phyloP scores from a whole-genome alignment of 2,329 filamentous ascomycete genomes.

The Cadophora sp. region DNA sequence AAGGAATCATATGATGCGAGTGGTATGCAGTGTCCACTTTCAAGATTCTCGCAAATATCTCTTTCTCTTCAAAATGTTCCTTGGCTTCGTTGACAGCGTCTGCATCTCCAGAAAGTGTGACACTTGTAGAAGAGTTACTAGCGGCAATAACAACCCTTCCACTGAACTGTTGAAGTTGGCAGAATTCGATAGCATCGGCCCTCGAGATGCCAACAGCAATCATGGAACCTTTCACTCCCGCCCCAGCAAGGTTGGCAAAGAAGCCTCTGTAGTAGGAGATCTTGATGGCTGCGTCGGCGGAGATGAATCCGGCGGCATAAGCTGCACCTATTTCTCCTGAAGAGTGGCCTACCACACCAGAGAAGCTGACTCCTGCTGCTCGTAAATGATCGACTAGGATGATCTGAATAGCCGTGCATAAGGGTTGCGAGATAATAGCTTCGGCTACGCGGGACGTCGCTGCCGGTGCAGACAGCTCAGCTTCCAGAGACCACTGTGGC shows the following conservation, averaged over 20 bases:
- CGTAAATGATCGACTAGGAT: slow-evolving; percentile 52
- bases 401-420: slow-evolving; percentile 57
- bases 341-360: slow-evolving; percentile 52
- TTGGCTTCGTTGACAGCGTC: slow-evolving; percentile 32
- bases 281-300: slow-evolving; percentile 46
- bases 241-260: slow-evolving; percentile 25
- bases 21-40: slow-evolving; percentile 43
- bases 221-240: slow-evolving; percentile 37
- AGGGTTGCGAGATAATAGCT: slow-evolving; percentile 48
- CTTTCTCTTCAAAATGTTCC: slow-evolving; percentile 23
- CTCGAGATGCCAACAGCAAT: slow-evolving; percentile 36
- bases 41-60: slow-evolving; percentile 34
- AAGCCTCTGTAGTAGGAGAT: slow-evolving; percentile 53
- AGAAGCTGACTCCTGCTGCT: slow-evolving; percentile 50
- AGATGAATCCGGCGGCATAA: slow-evolving; percentile 49
- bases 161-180: slow-evolving; percentile 5
- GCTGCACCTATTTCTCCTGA: slow-evolving; percentile 58
- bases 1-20: slow-evolving; percentile 38
- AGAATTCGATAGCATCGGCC: slow-evolving; percentile 33
- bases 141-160: slow-evolving; percentile 44
- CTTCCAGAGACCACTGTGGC: slow-evolving; percentile 30
- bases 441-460: slow-evolving; percentile 28
- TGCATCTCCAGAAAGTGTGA: slow-evolving; percentile 42
- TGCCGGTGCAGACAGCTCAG: slow-evolving; percentile 36
- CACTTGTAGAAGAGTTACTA: slow-evolving; percentile 38